Evolutionary conservation across 768 basidiomycete species (phyloP), one percentile per base, ranked within the genome.

Genomic region (Amanita subjunquillea): DNA sequence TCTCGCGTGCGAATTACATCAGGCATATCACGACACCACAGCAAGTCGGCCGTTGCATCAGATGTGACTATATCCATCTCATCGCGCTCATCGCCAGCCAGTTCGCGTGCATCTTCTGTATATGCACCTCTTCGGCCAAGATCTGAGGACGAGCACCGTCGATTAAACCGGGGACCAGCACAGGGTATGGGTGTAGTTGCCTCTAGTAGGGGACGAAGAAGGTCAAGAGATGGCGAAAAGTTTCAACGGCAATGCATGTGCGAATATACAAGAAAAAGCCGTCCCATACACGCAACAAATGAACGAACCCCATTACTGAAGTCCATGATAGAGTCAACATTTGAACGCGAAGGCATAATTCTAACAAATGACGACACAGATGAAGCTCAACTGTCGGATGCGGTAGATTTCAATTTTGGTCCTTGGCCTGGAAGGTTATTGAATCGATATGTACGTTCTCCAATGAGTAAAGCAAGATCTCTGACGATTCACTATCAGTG

Each of bases 1-100:
- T 82, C 85, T 50, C 78, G 87, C 39, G 87, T 89, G 30, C 82
- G 87, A 58, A 89, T 89, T 56, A 78, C 85, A 3, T 84, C 83
- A 13, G 87, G 87, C 17, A 60, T 87, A 32, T 74, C 74, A 43
- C 74, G 72, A 27, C 73, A 73, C 57, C 72, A 72, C 20, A 68
- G 41, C 10, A 40, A 23, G 7, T 23, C 34, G 8, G 6, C 32
- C 7, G n/a, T 9, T 25, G 22, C 17, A 37, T 43, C 43, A 38
- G 43, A 53, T 12, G 12, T 27, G 4, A 25, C 30, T 2, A 25
- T 39, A 4, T 42, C 50, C 7, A 32, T 44, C 46, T 63, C 69
- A 5, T 60, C 67, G 3, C 57, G 64, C 13, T 72, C 71, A 3
- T 78, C 82, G 32, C 58, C 71, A 20, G 81, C 82, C 5, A 73